Base-by-base conservation (phyloP, 352 stramenopile species). In the Globisporangium splendens region DNA sequence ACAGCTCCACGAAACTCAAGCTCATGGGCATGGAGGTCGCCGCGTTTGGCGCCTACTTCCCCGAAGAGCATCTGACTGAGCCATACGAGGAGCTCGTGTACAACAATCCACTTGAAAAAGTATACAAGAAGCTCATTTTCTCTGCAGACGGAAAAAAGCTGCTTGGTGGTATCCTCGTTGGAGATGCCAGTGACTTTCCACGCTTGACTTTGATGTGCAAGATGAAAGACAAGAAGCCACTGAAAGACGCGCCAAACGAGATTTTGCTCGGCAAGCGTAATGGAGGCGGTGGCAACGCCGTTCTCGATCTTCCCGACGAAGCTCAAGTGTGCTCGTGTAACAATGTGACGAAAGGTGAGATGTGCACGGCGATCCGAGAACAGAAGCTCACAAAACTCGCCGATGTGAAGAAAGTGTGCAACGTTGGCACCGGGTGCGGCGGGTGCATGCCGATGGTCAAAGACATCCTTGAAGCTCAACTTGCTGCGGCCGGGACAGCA, bases 111-210 rank as follows among this genome's bases (percentile, higher is more conserved):
- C 69, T 97, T 10, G 72, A 80, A 55, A 79, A 83, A 15, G 79
- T 97, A 56, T 97, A 98, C 79, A 90, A 94, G 56, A 97, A 97
- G 62, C 83, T 98, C 24, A 93, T 96, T 66, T 97, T 98, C 59
- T 96, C 95, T 20, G 81, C 81, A 39, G 79, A 87, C 39, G 81
- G 77, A 24, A 89, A 78, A 47, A 72, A 79, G 24, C 63, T 89
- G 15, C 73, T 92, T 2, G 91, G 91, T 20, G 91, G 91, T 22
- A 98, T 97, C 62, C 70, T 97, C 15, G 89, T 98, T 20, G 91
- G 91, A 28, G 89, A 98, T 65, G 89, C 89, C n/a, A 80, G 69
- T 20, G 91, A 98, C 69, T 98, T 97, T 65, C 75, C 76, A 33
- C 81, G 77, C 7, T 77, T 97, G 10, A 71, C 79, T 15, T 67